phyloP scores from a whole-genome alignment of 768 basidiomycete genomes.

The Mycena galopus region DNA sequence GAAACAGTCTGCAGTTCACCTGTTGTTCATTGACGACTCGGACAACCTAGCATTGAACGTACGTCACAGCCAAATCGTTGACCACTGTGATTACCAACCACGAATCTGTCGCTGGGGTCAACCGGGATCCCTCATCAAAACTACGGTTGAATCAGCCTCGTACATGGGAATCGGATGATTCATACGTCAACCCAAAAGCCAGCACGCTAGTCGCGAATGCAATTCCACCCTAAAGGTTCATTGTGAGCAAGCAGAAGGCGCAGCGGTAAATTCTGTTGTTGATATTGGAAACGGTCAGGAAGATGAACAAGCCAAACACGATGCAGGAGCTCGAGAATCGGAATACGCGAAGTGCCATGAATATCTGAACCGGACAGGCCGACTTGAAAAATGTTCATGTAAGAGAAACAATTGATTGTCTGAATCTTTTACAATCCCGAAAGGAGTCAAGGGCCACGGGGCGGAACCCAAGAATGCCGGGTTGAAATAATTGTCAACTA shows the following conservation, averaged over 20 bases:
- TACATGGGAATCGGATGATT: not conserved
- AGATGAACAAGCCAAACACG: not conserved
- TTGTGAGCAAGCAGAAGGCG: not conserved
- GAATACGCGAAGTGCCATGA: not conserved
- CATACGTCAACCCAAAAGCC: not conserved
- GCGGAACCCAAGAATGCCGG: not conserved
- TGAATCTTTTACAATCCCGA: not conserved
- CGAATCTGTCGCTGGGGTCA: not conserved
- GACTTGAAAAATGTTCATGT: not conserved
- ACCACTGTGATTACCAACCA: not conserved
- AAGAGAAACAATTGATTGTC: not conserved
- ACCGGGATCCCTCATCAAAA: not conserved
- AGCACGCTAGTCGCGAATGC: not conserved
- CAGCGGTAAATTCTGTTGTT: not conserved
- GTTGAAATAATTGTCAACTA: not conserved
- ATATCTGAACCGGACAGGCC: not conserved
- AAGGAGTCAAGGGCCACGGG: not conserved
- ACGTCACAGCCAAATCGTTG: not conserved
- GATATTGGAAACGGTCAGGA: not conserved
- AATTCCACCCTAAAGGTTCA: not conserved
- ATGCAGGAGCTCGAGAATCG: not conserved
- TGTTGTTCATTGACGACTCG: not conserved
- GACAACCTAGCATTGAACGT: not conserved
- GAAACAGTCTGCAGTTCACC: not conserved
- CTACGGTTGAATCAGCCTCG: not conserved